Evolutionary conservation across 2,329 filamentous ascomycete genomes (phyloP), one percentile per base, ranked within the genome.

Genomic region (Pseudocercospora vitis): DNA sequence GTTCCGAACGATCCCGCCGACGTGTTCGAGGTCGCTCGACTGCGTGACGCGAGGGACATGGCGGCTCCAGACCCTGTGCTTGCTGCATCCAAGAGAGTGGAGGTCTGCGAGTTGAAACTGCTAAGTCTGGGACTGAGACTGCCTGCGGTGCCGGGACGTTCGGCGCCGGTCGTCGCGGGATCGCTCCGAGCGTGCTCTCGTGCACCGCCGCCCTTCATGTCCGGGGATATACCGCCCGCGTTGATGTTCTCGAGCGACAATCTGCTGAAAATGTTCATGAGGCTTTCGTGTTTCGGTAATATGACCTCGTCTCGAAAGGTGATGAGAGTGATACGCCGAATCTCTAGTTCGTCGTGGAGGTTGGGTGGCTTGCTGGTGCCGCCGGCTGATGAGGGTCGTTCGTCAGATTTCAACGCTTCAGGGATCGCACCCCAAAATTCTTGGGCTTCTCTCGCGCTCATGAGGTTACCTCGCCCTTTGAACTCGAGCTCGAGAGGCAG

Each of bases 401-500:
- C 74, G 48, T 77, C 78, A 4, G 61, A 61, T 45, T 67, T 70
- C 9, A 68, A 60, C 1, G 63, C 49, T 44, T 72, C 68, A 49
- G 86, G 77, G 14, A 88, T 79, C 5, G 85, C 85, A 23, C 88
- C 88, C 91, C 92, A 97, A 66, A 96, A 96, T 55, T 97, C 92
- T 33, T 85, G 84, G 3, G 91, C 88, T 71, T 95, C 87, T 4
- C 89, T 84, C 0, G 81, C 72, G 0, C 81, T 85, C 81, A 97
- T 86, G 51, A 97, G 81, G 0, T 83, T 78, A 12, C 94, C 94
- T 42, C 82, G 81, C 4, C 92, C 94, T 49, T 89, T 86, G 68
- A 99, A 95, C 69, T 99, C 94, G 8, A 96, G 81, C 66, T 99
- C 94, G 1, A 99, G 76, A 0, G 91, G 94, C 1, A 99, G 76